Conservation (phyloP, 306 rosid species). For the Citrullus amarus region DNA sequence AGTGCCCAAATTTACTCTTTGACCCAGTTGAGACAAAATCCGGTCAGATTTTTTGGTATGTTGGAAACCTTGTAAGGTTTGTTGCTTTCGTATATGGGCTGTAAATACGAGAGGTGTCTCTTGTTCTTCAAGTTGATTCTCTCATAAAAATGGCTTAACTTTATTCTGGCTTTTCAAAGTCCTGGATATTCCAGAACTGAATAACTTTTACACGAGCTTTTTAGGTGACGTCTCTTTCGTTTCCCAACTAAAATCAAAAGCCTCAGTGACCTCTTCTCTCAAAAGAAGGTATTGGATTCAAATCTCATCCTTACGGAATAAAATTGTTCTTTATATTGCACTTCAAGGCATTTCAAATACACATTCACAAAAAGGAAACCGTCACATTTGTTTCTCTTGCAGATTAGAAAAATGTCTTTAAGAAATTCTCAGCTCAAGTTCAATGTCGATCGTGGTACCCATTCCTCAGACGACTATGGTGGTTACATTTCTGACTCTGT, state of each 20-base stretch:
- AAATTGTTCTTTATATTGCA: neutral
- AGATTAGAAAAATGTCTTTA: neutral
- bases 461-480: neutral
- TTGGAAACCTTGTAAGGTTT: neutral
- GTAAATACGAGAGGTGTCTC: neutral
- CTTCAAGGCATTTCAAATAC: neutral
- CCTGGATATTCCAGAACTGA: slow-evolving; percentile 1
- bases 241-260: neutral
- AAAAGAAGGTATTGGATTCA: slow-evolving; percentile 6
- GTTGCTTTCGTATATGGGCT: neutral
- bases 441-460: neutral
- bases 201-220: neutral
- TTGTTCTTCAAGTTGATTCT: neutral
- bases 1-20: neutral
- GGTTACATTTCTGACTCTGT: neutral
- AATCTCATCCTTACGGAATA: neutral
- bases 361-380: neutral
- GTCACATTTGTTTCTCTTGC: neutral
- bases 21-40: neutral
- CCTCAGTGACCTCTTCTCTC: neutral
- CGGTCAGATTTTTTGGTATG: neutral
- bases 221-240: neutral
- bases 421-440: neutral
- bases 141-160: neutral
- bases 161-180: neutral